Evolutionary conservation across 2,329 filamentous ascomycete genomes (phyloP), one percentile per base, ranked within the genome.

Genomic region (Ophiocordyceps unilateralis): DNA sequence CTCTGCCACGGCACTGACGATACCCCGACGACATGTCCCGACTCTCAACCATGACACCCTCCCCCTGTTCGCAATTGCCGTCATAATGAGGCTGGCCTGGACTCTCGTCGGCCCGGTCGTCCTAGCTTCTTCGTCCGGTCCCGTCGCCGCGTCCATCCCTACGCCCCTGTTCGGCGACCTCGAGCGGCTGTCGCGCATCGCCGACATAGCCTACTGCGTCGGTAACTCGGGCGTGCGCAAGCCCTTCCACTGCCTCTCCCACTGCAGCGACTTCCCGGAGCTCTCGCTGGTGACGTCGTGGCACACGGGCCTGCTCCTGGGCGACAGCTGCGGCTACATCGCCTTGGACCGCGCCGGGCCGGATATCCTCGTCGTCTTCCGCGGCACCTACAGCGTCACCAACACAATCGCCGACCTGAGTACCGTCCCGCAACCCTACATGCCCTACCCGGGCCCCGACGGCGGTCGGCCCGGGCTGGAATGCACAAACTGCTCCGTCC

Each of bases 181-280:
- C 14, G 87, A 95, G 61, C 83, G 93, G 54, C 69, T 89, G 44
- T 77, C 89, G n/a, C 80, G 88, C 43, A 73, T 96, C 22, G 89
- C 95, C 48, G 91, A 98, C 58, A 91, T 96, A 46, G 70, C 86
- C 40, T 96, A 96, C 63, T 98, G 91, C 60, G 83, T 96, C 45
- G 87, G 88, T 47, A 79, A 74, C 5, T 81, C 83, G 0, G 91
- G 89, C 34, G 79, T 98, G 47, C 69, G 72, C 41, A 78, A 79
- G 50, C 91, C 91, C 0, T 98, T 98, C 59, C 64, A 71, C 26
- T 98, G 91, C 61, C 73, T 80, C 14, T 91, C 83, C 46, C 82
- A 84, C 50, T 98, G 91, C 63, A 67, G 68, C 32, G 86, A 95
- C 45, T 95, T 96, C 48, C 76, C 83, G 1, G 67, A 70, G 3